These are phyloP conservation scores for Aristolochia contorta DNA, from an alignment of 164 flowering plant species.

Conservation along the genomic window DNA sequence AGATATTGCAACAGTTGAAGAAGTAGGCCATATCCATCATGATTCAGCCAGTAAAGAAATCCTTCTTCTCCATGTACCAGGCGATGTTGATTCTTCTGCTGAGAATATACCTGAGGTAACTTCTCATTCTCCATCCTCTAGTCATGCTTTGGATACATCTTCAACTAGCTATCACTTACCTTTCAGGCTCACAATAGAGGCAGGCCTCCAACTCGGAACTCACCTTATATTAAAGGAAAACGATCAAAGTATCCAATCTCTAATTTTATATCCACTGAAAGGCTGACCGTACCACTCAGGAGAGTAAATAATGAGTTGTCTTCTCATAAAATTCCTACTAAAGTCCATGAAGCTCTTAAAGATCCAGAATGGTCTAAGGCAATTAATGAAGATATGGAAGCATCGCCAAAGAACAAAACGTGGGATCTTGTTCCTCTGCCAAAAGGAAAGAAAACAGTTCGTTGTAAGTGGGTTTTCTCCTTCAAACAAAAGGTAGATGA, in stretches of 20 bases:
- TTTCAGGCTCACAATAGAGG: slow-evolving; percentile 3
- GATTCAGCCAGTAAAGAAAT: no score
- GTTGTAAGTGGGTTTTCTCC: background rate
- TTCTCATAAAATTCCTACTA: background rate
- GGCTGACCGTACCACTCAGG: background rate
- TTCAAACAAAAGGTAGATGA: no score
- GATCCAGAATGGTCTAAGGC: no score
- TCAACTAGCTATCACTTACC: slow-evolving; percentile 1
- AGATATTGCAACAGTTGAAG: background rate
- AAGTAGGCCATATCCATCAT: no score
- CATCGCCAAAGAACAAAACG: slow-evolving; percentile 1
- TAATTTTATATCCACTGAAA: slow-evolving; percentile 1
- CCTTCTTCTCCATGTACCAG: no score
- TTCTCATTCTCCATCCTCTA: background rate
- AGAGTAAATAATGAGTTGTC: background rate
- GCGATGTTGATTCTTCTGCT: slow-evolving; percentile 1
- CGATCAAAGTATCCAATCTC: no score
- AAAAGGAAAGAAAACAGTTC: background rate
- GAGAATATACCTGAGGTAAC: slow-evolving; percentile 8
- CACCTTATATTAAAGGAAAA: background rate
- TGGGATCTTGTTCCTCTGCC: background rate
- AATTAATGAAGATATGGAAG: no score
- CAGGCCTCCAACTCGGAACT: background rate
- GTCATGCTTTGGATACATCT: no score
- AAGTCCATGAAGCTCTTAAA: slow-evolving; percentile 2